Conservation (phyloP, 2,329 filamentous ascomycete species). For the Pleoardoris graminearum region DNA sequence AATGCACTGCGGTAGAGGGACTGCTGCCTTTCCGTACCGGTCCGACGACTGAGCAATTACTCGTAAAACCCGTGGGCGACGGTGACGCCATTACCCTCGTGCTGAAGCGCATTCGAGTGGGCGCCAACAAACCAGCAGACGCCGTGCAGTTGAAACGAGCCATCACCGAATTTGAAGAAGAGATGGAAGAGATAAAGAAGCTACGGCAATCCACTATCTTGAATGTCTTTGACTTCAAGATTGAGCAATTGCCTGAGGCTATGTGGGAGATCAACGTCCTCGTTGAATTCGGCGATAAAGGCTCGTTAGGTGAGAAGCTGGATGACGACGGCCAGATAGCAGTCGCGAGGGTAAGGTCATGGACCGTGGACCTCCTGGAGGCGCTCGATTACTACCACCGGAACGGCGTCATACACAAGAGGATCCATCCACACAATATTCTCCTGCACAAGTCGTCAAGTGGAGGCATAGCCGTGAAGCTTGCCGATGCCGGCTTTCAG, state of each 20-base stretch:
- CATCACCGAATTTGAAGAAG: constrained; percentile 74
- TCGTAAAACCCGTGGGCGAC: constrained; percentile 68
- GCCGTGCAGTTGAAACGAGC: constrained; percentile 73
- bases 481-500: constrained; percentile 75
- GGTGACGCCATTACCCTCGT: constrained; percentile 60
- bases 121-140: constrained; percentile 59
- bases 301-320: constrained; percentile 79
- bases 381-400: constrained; percentile 85
- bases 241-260: constrained; percentile 56
- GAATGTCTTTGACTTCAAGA: constrained; percentile 80
- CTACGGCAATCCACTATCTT: constrained; percentile 77
- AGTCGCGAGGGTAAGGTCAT: constrained; percentile 76
- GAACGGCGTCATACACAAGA: constrained; percentile 80
- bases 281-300: constrained; percentile 77
- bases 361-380: constrained; percentile 90
- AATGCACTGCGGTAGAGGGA: constrained; percentile 72
- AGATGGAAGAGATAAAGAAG: constrained; percentile 74
- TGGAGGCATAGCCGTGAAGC: constrained; percentile 69
- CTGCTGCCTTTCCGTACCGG: constrained; percentile 66
- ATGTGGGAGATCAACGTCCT: constrained; percentile 76
- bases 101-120: constrained; percentile 55
- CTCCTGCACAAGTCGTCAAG: constrained; percentile 71
- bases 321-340: constrained; percentile 76
- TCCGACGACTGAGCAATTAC: constrained; percentile 68
- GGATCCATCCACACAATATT: constrained; percentile 79